Base-by-base conservation (phyloP, 2,329 filamentous ascomycete species). In the Fusarium sp. region DNA sequence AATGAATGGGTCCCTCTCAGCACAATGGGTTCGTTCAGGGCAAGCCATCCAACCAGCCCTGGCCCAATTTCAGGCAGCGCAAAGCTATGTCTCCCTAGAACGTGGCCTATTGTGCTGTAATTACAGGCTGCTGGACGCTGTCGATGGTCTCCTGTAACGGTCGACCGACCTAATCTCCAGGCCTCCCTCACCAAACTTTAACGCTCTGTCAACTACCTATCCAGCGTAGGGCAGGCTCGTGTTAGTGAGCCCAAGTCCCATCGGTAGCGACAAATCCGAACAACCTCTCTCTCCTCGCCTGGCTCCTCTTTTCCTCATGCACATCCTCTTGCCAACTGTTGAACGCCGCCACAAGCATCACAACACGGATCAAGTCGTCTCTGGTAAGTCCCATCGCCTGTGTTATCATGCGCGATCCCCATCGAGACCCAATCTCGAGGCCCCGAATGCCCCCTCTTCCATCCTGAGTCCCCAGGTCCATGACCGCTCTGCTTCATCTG, bases 281-380 rank as follows among this genome's bases (percentile, higher is more conserved):
- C 74, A 74, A 77, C 78, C 73, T 79, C 74, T 70, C 74, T 69
- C 65, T 68, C 63, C 65, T 71, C 66, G 68, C 58, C 74, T 73
- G 71, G 74, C 77, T 80, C 79, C 79, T 81, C 79, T 80, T 80
- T 80, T 81, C 79, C 77, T 76, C 77, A 77, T 79, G 74, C 78
- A 79, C 79, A 78, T 77, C 75, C 76, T 77, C 75, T 72, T 73
- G 76, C 73, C 72, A 72, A 74, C 73, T 62, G 69, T 73, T 69
- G 57, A 67, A 69, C 72, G 67, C 75, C 77, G 72, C 73, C 75
- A 76, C 73, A 74, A 75, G 72, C 71, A 76, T 71, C 67, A 49
- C 74, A 76, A 71, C 59, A 70, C 71, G 67, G 68, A 70, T 76
- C 70, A 63, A 62, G 74, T 68, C 72, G 64, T 73, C 73, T 74